Evolutionary conservation across 2,329 filamentous ascomycete genomes (phyloP), one percentile per base, ranked within the genome.

Genomic region (Pestalotiopsis sp.): DNA sequence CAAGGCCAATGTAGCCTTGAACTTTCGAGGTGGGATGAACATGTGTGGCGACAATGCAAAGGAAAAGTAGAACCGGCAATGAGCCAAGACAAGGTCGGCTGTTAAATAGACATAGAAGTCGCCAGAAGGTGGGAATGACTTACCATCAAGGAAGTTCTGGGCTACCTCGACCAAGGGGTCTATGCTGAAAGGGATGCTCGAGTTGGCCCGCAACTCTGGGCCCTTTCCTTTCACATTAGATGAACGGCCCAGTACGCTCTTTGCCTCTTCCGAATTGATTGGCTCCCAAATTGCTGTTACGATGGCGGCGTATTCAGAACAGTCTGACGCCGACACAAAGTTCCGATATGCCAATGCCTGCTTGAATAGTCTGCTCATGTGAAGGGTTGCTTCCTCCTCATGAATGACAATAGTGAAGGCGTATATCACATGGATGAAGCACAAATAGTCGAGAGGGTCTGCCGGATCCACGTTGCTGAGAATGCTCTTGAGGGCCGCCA

Each of bases 121-220:
- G 57, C n/a, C n/a, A 27, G 25, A 31, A 27, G 23, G 31, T n/a
- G 13, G 60, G 13, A 64, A 7, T 63, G 60, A 72, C 81, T 74
- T 78, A 87, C 85, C 83, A 74, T 88, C 86, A 23, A 89, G 76
- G 68, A 87, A 88, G 67, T 84, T 81, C 64, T 81, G 80, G 9
- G 82, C 82, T 57, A 82, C 78, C 49, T 75, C 74, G 1, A 82
- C 72, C 7, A 88, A 74, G 12, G 79, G 76, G 68, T 87, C 84
- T 11, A 65, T 65, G 25, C 66, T 68, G n/a, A 68, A 27, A 27
- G 67, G 45, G 4, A 64, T 57, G 45, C 65, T 58, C 6, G 71
- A 55, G 4, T 65, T 64, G 12, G 64, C 23, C 25, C 65, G 68
- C 62, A 73, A 68, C 20, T 78, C 80, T 2, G 73, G 78, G 25